Evolutionary conservation across 371 early-diverging fungal species (phyloP).

Genomic region (Saksenaea oblongispora): DNA sequence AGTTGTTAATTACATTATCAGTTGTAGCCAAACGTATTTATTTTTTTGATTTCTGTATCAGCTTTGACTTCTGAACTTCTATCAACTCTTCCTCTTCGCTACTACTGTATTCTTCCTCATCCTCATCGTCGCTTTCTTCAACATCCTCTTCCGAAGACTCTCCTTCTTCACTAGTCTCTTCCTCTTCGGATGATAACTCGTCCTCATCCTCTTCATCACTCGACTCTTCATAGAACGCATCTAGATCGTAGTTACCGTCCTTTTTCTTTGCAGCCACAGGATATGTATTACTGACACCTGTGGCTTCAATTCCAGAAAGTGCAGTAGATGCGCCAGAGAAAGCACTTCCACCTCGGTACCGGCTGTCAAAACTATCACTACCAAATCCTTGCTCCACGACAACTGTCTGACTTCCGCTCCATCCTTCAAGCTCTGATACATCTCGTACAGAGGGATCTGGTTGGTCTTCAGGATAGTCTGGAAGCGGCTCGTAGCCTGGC

Average conservation of each 20-base stretch:
- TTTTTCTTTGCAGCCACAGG: slow-evolving; percentile 37
- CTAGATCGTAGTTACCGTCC: slow-evolving; percentile 57
- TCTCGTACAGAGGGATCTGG: slow-evolving; percentile 72
- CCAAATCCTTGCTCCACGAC: slow-evolving; percentile 58
- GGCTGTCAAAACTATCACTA: slow-evolving; percentile 44
- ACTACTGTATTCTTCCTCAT: slow-evolving; percentile 18
- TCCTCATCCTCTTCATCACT: slow-evolving; percentile 33
- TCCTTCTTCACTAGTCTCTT: slow-evolving; percentile 23
- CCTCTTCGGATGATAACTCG: slow-evolving; percentile 18
- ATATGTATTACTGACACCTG: slow-evolving; percentile 33
- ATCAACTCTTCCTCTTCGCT: slow-evolving; percentile 21
- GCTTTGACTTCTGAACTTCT: slow-evolving; percentile 13
- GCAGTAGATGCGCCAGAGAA: slow-evolving; percentile 34
- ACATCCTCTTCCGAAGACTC: slow-evolving; percentile 19
- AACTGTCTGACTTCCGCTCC: slow-evolving; percentile 46
- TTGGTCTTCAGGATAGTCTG: slow-evolving; percentile 78
- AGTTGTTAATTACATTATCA: neutral
- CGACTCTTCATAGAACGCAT: slow-evolving; percentile 59
- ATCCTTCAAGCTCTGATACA: slow-evolving; percentile 47
- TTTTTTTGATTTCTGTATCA: neutral
- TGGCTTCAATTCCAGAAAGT: slow-evolving; percentile 46
- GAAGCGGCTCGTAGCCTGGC: slow-evolving; percentile 78
- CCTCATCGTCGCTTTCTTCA: slow-evolving; percentile 19
- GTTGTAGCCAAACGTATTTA: neutral
- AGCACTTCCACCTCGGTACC: slow-evolving; percentile 32